Conservation (phyloP, 805 yeast species). For the Candida maesae region DNA sequence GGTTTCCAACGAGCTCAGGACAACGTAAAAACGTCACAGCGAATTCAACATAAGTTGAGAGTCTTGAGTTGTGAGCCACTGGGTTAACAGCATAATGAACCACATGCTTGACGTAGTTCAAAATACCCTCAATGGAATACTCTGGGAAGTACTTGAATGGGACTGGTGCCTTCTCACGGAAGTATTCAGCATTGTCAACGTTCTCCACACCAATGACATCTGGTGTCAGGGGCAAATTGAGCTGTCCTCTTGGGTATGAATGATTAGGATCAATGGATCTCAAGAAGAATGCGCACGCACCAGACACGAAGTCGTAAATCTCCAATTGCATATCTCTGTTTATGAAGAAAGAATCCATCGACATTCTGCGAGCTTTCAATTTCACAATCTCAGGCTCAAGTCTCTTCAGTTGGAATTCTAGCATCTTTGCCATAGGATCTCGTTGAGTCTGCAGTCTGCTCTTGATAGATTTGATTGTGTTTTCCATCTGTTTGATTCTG, state of each 20-base stretch:
- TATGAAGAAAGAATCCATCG: conserved; percentile 60
- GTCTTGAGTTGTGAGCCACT: conserved; percentile 48
- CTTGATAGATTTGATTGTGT: conserved; percentile 45
- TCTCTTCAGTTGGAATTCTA: conserved; percentile 44
- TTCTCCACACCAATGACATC: conserved; percentile 60
- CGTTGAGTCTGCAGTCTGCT: conserved; percentile 37
- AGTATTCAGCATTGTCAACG: conserved; percentile 70
- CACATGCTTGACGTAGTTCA: conserved; percentile 65
- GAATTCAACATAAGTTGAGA: conserved; percentile 62
- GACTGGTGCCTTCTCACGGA: conserved; percentile 59
- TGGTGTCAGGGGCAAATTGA: conserved; percentile 56
- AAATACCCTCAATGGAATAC: conserved; percentile 74
- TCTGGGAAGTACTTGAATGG: conserved; percentile 89
- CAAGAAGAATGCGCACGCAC: conserved; percentile 68
- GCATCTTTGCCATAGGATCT: conserved; percentile 29
- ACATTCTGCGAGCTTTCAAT: conserved; percentile 44
- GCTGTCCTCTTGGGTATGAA: conserved; percentile 47
- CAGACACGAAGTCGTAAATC: conserved; percentile 72
- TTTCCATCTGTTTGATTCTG: conserved; percentile 46
- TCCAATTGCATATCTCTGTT: conserved; percentile 57
- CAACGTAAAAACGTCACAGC: conserved; percentile 74
- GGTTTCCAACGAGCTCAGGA: conserved; percentile 83
- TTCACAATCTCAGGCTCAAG: conserved; percentile 40
- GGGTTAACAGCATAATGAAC: conserved; percentile 55
- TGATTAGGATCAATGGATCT: conserved; percentile 73